A percentile compares a stretch with the other conserved stretches of the same genome.
These are phyloP conservation scores for Acrocalymma vagum DNA, from an alignment of 2,329 filamentous ascomycete genomes.

Conservation along the genomic window DNA sequence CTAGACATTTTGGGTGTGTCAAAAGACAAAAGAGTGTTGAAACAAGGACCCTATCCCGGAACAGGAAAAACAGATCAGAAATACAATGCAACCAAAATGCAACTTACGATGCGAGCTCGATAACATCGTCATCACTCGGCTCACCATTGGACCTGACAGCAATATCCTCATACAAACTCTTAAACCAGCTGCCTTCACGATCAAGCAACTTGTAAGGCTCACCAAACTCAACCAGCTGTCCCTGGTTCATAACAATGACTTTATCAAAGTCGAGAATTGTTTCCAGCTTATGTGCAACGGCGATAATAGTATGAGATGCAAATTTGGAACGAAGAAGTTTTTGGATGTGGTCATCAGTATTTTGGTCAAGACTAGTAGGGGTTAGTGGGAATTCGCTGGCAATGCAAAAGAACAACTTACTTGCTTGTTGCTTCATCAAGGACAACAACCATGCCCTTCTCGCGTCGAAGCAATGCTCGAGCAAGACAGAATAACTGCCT, in stretches of 20 bases:
- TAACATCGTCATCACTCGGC: too few species aligned
- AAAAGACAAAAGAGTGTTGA: too few species aligned
- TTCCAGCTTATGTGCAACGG: slow-evolving; percentile 65
- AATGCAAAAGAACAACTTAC: slow-evolving; percentile 21
- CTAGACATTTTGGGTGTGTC: too few species aligned
- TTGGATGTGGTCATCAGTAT: slow-evolving; percentile 67
- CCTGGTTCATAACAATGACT: slow-evolving; percentile 61
- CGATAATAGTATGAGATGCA: slow-evolving; percentile 65
- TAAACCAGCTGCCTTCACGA: slow-evolving; percentile 40
- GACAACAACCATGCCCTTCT: slow-evolving; percentile 34
- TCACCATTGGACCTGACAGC: too few species aligned
- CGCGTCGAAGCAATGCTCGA: slow-evolving; percentile 60
- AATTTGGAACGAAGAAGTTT: slow-evolving; percentile 64
- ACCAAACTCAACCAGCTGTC: slow-evolving; percentile 56
- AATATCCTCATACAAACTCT: slow-evolving; percentile 38
- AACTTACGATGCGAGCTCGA: too few species aligned
- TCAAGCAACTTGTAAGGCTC: slow-evolving; percentile 38
- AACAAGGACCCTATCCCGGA: too few species aligned
- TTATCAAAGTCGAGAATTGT: slow-evolving; percentile 64
- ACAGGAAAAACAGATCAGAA: too few species aligned
- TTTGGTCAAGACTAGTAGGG: slow-evolving; percentile 60
- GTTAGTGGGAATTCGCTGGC: slow-evolving; percentile 7
- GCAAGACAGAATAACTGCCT: slow-evolving; percentile 71
- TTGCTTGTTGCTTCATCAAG: slow-evolving; percentile 46
- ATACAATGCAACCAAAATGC: too few species aligned